phyloP scores from a whole-genome alignment of 371 early-diverging fungal genomes.

The Lichtheimia corymbifera region DNA sequence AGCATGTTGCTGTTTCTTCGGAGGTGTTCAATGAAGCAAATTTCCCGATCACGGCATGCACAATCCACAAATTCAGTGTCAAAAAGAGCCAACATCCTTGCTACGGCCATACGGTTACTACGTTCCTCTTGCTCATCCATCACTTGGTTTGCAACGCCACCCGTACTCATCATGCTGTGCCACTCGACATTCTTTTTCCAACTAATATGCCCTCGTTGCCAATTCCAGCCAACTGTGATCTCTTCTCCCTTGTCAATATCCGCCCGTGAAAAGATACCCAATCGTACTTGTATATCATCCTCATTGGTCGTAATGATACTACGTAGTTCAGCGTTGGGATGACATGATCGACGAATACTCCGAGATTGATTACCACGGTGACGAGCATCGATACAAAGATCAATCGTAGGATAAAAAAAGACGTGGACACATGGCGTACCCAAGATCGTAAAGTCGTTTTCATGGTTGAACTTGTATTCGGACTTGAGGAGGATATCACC shows the following conservation, averaged over 20 bases:
- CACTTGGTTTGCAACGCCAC: slow-evolving; percentile 17
- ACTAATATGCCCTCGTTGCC: slow-evolving; percentile 63
- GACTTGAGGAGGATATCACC: slow-evolving; percentile 75
- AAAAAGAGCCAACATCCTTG: slow-evolving; percentile 31
- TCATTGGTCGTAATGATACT: slow-evolving; percentile 58
- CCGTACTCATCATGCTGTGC: slow-evolving; percentile 12
- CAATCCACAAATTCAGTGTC: slow-evolving; percentile 36
- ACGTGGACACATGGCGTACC: slow-evolving; percentile 72
- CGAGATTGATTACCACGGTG: slow-evolving; percentile 69
- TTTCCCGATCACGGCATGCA: slow-evolving; percentile 49
- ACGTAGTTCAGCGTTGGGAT: slow-evolving; percentile 70
- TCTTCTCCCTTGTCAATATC: slow-evolving; percentile 70
- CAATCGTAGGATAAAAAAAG: slow-evolving; percentile 70
- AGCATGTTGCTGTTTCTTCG: background rate
- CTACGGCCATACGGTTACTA: slow-evolving; percentile 34
- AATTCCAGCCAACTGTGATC: slow-evolving; percentile 74
- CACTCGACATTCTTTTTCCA: slow-evolving; percentile 31
- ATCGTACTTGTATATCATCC: slow-evolving; percentile 49
- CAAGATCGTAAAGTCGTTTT: slow-evolving; percentile 60
- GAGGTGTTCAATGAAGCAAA: slow-evolving; percentile 36
- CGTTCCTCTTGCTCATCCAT: slow-evolving; percentile 34
- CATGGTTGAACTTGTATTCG: slow-evolving; percentile 60
- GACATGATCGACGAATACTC: slow-evolving; percentile 72
- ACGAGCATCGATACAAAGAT: slow-evolving; percentile 78
- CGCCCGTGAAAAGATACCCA: slow-evolving; percentile 71